Base-by-base conservation (phyloP, 2,329 filamentous ascomycete genomes). In the Macrophomina pseudophaseolina region DNA sequence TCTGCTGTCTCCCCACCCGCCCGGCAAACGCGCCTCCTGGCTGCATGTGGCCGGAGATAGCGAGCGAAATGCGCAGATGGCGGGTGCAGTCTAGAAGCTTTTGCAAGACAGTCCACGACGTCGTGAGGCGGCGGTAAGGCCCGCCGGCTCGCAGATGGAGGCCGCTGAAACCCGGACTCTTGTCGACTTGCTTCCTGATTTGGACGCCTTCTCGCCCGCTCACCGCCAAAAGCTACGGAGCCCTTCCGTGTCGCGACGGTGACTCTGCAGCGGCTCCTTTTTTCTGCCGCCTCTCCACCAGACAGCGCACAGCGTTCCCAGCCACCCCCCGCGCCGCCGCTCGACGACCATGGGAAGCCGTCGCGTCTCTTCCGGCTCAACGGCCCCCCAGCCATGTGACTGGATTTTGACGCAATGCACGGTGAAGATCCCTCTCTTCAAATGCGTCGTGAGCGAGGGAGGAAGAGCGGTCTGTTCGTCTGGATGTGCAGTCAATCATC, bases 341-440 rank as follows among this genome's bases (percentile, higher is more conserved):
- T 38, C 2, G 35, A 38, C 7, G 11, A 38, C 11, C 7, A 4
- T 38, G 35, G 35, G 35, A 38, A 12, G 11, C 42, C 11, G 42
- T 14, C 12, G 42, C 16, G 8, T 44, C 42, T 44, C 14, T 4
- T 44, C 42, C 42, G 12, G 16, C 42, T n/a, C 42, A 5, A 16
- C 5, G 3, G 42, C 12, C 16, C 42, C 16, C 11, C 42, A 38
- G 35, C 30, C 58, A 62, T 62, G 58, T 62, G 58, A 62, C 58
- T 18, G 32, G 28, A 49, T 2, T 16, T 62, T 62, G 58, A 62
- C 58, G 58, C 58, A 62, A 49, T 62, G 58, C 58, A 49, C 42
- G 42, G 14, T 23, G 58, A 62, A 49, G 58, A 62, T 62, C 58
- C 23, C 35, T 38, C 11, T 12, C 35, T 38, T 12, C 6, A 2